Base-by-base conservation (phyloP, 164 flowering plant species). In the Dillenia suffruticosa region DNA sequence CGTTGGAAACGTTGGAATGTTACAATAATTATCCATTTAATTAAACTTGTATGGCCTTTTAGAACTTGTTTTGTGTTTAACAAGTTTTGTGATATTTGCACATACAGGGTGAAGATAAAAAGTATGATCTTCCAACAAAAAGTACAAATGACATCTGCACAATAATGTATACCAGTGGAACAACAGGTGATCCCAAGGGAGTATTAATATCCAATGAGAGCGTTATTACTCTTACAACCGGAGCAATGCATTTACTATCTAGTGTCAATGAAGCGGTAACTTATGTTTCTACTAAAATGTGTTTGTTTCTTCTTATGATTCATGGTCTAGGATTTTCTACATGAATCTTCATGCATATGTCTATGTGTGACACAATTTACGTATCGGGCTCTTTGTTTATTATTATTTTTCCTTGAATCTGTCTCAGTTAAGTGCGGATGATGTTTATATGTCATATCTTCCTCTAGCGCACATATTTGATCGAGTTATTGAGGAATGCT, bases 151-250 rank as follows among this genome's bases (percentile, higher is more conserved):
- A 95, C 57, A 85, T 95, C 10, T 92, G 90, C 61, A 95, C 97
- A 16, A 90, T 95, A 66, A 95, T 95, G 97, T 95, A 95, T 70
- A 95, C 97, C 15, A 95, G 99, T 74, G 99, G 97, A 78, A 95
- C 99, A 50, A 95, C 97, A 43, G 96, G 99, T 57, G 97, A 92
- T 49, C 99, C 99, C 45, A 95, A 95, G 72, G 99, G 97, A 62
- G 99, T 95, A 6, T 43, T 95, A 79, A 79, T 92, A 45, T 84
- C 96, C 54, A 85, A 92, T 71, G 81, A 85, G 1, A 85, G 85
- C 66, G 85, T 95, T 69, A 74, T 92, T 59, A 72, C 88, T 47
- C 81, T 92, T 55, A 60, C 89, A 57, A 77, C 89, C 67, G 99
- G 97, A 26, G 85, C 86, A 47, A 75, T 81, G 13, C 70, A 68